Evolutionary conservation across 352 stramenopile species (phyloP), one percentile per base, ranked within the genome.

Genomic region (Phytopythium montanum): DNA sequence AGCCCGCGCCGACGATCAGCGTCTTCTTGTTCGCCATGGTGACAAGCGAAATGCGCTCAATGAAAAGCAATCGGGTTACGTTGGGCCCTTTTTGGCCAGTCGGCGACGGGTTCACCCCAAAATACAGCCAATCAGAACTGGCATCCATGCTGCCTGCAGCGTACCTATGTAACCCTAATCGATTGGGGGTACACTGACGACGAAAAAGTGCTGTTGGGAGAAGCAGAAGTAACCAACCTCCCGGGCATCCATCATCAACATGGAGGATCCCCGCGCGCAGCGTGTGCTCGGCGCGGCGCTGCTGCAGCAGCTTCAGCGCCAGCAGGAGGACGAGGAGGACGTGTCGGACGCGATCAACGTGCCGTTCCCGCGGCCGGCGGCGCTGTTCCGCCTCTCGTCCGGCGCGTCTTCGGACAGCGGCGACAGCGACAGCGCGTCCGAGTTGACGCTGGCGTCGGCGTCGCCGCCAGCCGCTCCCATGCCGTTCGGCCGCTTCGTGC

Each of bases 1-100:
- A 67, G 56, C 79, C 82, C 18, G 78, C 79, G 13, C 82, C 80
- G 0, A 90, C 74, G 36, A 90, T 76, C 10, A 90, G 65, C 59
- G 77, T 85, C 59, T 71, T 85, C 57, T 70, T 84, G 44, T 54
- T 33, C 55, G 42, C 61, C 67, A 73, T 75, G 6, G 31, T 16
- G 12, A 13, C 16, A 41, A 29, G 42, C 44, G 50, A 56, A 56
- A 31, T 49, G 41, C n/a, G n/a, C n/a, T 19, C 34, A 19, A 5
- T 41, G 34, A 41, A 41, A 41, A 19, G 34, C 14, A 41, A 5
- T 4, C 4, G 7, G 42, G 42, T 29, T 50, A 50, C 21, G 21
- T 7, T 8, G 10, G 5, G 5, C 3, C 13, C 18, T 6, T 51
- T 51, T 51, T 31, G 25, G 2, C 44, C 44, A 51, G 12, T 51